A percentile compares a stretch with the other conserved stretches of the same genome.
Conservation (phyloP, 1,139 yeast genomes). For the Taphrina wiesneri region DNA sequence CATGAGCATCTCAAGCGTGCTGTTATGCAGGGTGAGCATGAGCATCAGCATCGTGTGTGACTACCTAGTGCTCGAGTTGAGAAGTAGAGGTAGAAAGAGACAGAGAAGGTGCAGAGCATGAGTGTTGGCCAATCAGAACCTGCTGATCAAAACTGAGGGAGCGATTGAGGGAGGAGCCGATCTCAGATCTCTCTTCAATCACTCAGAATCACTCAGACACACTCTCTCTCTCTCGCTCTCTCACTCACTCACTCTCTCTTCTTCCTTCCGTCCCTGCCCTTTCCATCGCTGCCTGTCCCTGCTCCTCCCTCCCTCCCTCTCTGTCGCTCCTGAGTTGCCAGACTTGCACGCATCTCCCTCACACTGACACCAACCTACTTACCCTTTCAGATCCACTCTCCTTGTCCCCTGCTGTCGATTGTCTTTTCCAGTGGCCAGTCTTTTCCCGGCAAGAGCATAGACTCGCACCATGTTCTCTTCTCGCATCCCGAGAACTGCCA, state of each 20-base stretch:
- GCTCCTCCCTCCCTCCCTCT: neutral
- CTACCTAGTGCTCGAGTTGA: too few species aligned
- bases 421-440: neutral
- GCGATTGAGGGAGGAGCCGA: neutral
- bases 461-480: conserved; percentile 25
- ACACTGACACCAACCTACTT: neutral
- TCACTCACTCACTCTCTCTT: neutral
- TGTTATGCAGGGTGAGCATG: too few species aligned
- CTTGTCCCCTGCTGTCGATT: neutral
- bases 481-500: conserved; percentile 30
- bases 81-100: neutral
- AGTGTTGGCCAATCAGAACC: conserved; percentile 5
- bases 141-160: conserved; percentile 5
- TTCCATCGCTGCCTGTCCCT: neutral
- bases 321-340: neutral
- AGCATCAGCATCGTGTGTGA: too few species aligned
- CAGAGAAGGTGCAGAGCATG: neutral
- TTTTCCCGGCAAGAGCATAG: neutral
- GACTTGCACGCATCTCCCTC: neutral
- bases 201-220: neutral
- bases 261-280: neutral
- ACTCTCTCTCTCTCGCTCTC: neutral
- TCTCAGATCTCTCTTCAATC: neutral
- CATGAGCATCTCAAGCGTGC: too few species aligned
- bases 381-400: neutral